These are phyloP conservation scores for Obelidium mucronatum DNA, from an alignment of 192 early-diverging fungal species.

Conservation along the genomic window DNA sequence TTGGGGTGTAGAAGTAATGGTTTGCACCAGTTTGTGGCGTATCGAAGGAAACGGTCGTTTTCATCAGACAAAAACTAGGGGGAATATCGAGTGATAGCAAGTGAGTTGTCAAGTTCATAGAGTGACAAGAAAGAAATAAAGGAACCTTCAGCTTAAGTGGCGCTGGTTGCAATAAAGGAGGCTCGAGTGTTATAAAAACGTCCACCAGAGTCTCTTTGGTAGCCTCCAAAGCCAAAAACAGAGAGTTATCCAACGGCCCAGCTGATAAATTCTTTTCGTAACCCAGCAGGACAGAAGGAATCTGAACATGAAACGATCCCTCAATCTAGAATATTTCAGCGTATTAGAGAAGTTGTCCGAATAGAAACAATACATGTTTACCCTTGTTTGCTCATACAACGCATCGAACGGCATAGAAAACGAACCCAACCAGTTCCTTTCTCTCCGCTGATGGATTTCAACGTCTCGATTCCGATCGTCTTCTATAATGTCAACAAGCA, in stretches of 20 bases:
- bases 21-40: slow-evolving; percentile 26
- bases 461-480: slow-evolving; percentile 55
- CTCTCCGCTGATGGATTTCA: slow-evolving; percentile 54
- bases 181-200: slow-evolving; percentile 65
- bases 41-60: slow-evolving; percentile 42
- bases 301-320: slow-evolving; percentile 52
- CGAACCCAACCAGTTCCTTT: slow-evolving; percentile 60
- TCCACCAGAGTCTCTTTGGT: slow-evolving; percentile 49
- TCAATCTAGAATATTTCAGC: slow-evolving; percentile 50
- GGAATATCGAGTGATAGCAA: not conserved
- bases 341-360: not conserved
- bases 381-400: slow-evolving; percentile 56
- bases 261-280: slow-evolving; percentile 48
- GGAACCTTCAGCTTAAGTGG: slow-evolving; percentile 44
- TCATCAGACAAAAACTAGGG: slow-evolving; percentile 54
- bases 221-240: slow-evolving; percentile 31
- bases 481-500: slow-evolving; percentile 55
- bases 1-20: slow-evolving; percentile 19
- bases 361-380: slow-evolving; percentile 29
- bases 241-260: slow-evolving; percentile 22
- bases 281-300: slow-evolving; percentile 46
- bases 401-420: slow-evolving; percentile 58
- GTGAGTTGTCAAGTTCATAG: not conserved
- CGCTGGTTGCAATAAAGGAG: slow-evolving; percentile 52
- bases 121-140: no score